Conservation (phyloP, 495 filamentous ascomycete species). For the Xylaria bambusicola region DNA sequence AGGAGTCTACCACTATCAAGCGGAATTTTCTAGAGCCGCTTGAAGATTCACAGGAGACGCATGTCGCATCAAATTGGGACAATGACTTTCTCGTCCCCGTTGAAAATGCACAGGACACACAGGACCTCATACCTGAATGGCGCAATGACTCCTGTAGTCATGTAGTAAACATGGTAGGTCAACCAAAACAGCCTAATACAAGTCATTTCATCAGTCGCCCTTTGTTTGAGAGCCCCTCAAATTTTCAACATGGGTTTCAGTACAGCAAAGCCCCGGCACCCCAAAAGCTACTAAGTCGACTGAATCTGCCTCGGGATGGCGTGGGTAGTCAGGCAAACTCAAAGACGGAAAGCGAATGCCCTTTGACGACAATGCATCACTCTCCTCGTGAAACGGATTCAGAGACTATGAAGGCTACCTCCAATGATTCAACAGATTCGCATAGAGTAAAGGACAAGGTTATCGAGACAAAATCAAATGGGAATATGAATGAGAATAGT, state of each 20-base stretch:
- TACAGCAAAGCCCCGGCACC: conserved; percentile 11
- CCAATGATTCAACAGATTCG: not conserved
- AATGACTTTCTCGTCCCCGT: not conserved
- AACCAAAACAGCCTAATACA: not conserved
- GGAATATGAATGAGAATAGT: not conserved
- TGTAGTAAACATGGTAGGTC: not conserved
- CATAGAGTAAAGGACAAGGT: not conserved
- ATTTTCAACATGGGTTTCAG: conserved; percentile 13
- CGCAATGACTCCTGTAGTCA: not conserved
- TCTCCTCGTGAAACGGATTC: not conserved
- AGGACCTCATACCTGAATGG: not conserved
- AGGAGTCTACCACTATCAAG: not conserved
- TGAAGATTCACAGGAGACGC: conserved; percentile 7
- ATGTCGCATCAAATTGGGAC: not conserved
- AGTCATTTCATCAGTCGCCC: conserved; percentile 11
- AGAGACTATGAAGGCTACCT: not conserved
- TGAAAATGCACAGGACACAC: conserved; percentile 2
- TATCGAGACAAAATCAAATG: not conserved
- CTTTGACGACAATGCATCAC: too few relatives aligned
- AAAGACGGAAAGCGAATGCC: too few relatives aligned
- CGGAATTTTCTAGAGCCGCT: not conserved
- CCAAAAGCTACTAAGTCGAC: not conserved
- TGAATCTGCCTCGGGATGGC: not conserved
- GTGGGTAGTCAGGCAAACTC: not conserved
- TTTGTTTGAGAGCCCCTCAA: not conserved